Base-by-base conservation (phyloP, 208 protist species). In the Leishmania arabica region DNA sequence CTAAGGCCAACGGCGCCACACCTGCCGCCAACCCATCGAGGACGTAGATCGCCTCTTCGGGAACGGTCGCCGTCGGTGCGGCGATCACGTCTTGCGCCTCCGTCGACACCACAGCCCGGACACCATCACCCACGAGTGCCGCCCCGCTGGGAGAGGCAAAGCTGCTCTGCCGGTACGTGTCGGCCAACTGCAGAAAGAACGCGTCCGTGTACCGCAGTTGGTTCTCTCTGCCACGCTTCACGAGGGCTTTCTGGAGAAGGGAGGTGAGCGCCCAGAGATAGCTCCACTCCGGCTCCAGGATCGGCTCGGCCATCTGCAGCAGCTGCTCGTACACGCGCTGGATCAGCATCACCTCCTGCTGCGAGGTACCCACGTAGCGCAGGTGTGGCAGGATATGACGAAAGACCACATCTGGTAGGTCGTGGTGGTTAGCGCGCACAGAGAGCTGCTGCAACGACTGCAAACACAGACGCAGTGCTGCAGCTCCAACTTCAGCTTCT, bases 131-230 rank as follows among this genome's bases (percentile, higher is more conserved):
- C 21, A 90, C 82, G 21, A 76, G 68, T 56, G 80, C 77, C 64
- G 74, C 65, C 6, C 82, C 84, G 49, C 78, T 84, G 42, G 9
- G 24, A 3, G 82, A 60, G 45, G 83, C 78, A 40, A 82, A 89
- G 45, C 34, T 65, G n/a, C 77, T 72, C 31, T 83, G 78, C 47
- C 78, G 76, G 60, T 92, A 91, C 76, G 78, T 45, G 21, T 90
- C 81, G 2, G 88, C 87, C 7, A 96, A 84, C 5, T 91, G 70
- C 40, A 95, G 75, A 62, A 95, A 95, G 79, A 95, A 97, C 6
- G 82, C 49, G 65, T 97, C 94, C 0, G 92, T 95, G 84, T 93
- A 97, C 45, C 82, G n/a, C 5, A 91, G 75, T 5, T 62, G 56
- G 83, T 85, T 83, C 56, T 90, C 84, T 19, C 54, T 19, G 74